A percentile compares a stretch with the other conserved stretches of the same genome.
Conservation (phyloP, 495 filamentous ascomycete genomes). For the Lichina pygmaea region DNA sequence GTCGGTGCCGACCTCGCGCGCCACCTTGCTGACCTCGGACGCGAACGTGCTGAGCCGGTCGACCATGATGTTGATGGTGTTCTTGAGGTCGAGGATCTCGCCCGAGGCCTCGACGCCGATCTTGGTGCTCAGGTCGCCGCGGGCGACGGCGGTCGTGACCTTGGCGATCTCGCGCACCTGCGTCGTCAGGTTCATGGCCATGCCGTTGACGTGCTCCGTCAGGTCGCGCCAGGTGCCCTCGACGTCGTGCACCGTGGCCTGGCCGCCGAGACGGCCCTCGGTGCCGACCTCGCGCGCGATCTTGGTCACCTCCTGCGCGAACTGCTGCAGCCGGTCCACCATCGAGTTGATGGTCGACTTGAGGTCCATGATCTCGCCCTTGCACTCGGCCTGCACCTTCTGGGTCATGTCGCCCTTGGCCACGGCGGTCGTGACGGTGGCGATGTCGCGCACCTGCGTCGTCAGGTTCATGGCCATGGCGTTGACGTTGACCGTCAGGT, state of each 20-base stretch:
- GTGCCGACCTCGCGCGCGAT: constrained; percentile 94
- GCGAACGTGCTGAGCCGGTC: constrained; percentile 91
- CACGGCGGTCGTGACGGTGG: constrained; percentile 93
- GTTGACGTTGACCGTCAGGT: constrained; percentile 93
- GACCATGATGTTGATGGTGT: constrained; percentile 98
- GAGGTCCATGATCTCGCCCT: constrained; percentile 83
- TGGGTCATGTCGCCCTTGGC: constrained; percentile 90
- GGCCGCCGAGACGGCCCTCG: constrained; percentile 80
- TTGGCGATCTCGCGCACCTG: constrained; percentile 97
- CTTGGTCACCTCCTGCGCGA: constrained; percentile 92
- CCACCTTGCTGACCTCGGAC: constrained; percentile 96
- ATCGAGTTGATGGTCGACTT: constrained; percentile 98
- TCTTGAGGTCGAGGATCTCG: constrained; percentile 85
- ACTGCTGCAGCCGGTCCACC: constrained; percentile 93
- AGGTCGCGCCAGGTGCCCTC: constrained; percentile 94
- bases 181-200: constrained; percentile 96
- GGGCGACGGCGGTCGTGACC: constrained; percentile 89
- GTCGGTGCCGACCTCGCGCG: constrained; percentile 92
- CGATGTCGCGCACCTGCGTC: constrained; percentile 93
- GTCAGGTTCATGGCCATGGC: constrained; percentile 96
- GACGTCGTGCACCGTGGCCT: constrained; percentile 90
- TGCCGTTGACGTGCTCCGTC: constrained; percentile 93
- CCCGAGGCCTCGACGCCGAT: constrained; percentile 89
- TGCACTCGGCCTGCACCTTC: constrained; percentile 89
- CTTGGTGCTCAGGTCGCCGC: constrained; percentile 83